A percentile compares a stretch with the other conserved stretches of the same genome.
These are phyloP conservation scores for Soucietia sequanensis DNA, from an alignment of 805 yeast genomes.

Conservation along the genomic window DNA sequence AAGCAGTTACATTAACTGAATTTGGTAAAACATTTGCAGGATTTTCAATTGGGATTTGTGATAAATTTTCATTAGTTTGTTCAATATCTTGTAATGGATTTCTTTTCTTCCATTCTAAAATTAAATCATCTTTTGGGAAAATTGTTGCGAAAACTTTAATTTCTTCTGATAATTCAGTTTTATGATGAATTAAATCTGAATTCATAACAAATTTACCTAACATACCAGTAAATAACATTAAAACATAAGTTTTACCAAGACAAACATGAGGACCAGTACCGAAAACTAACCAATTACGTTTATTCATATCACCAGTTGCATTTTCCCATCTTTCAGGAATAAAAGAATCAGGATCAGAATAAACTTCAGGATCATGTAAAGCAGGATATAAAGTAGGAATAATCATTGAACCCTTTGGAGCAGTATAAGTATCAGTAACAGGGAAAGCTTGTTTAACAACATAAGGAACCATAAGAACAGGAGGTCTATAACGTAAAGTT, in stretches of 20 bases:
- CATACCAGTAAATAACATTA: constrained; percentile 84
- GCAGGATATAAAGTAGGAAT: constrained; percentile 96
- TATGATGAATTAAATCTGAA: constrained; percentile 77
- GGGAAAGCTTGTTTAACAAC: constrained; percentile 87
- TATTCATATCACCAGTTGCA: constrained; percentile 68
- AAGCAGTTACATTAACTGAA: too few relatives aligned
- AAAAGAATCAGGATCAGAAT: constrained; percentile 90
- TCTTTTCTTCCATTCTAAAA: constrained; percentile 69
- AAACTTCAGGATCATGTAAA: constrained; percentile 95
- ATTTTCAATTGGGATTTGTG: background rate
- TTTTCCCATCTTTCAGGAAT: constrained; percentile 97
- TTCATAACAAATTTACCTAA: constrained; percentile 87
- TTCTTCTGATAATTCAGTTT: constrained; percentile 83
- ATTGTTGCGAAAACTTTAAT: constrained; percentile 97
- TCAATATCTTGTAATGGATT: constrained; percentile 40
- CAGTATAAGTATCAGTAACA: constrained; percentile 77
- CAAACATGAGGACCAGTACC: constrained; percentile 98
- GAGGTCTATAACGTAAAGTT: constrained; percentile 92
- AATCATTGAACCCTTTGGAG: constrained; percentile 96
- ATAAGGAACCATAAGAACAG: constrained; percentile 97
- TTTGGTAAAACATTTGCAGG: too few relatives aligned
- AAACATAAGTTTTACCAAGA: constrained; percentile 90
- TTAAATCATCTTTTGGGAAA: constrained; percentile 95
- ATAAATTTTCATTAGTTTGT: background rate
- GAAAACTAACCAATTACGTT: constrained; percentile 93